phyloP scores from a whole-genome alignment of 495 filamentous ascomycete species.

The Apodospora peruviana region DNA sequence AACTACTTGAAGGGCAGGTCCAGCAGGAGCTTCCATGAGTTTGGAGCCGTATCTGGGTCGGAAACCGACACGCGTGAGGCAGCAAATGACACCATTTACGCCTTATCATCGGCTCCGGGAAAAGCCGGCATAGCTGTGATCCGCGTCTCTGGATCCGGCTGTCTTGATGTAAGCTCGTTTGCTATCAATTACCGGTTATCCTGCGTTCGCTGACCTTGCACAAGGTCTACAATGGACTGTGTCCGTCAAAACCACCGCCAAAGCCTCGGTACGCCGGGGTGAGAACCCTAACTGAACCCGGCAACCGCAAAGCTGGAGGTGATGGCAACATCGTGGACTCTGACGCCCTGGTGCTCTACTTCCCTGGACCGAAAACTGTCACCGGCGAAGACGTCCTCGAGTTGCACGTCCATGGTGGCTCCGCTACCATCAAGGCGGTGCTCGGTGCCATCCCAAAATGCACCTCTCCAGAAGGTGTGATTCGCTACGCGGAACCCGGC shows the following conservation, averaged over 20 bases:
- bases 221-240: conserved; percentile 73
- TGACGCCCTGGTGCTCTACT: conserved; percentile 78
- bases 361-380: conserved; percentile 74
- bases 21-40: conserved; percentile 5
- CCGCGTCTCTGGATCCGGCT: conserved; percentile 76
- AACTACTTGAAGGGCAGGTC: no score
- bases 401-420: conserved; percentile 89
- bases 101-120: conserved; percentile 81
- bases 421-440: conserved; percentile 80
- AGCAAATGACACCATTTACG: conserved; percentile 71
- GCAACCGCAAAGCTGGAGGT: conserved; percentile 14
- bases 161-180: conserved; percentile 51
- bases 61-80: no score
- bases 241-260: conserved; percentile 57
- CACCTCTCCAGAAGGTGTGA: conserved; percentile 12
- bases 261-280: conserved; percentile 72
- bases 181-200: not conserved
- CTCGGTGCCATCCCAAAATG: conserved; percentile 64
- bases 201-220: not conserved
- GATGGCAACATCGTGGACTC: conserved; percentile 63
- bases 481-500: conserved; percentile 90
- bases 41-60: not conserved
- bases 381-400: conserved; percentile 93
- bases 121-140: conserved; percentile 89
- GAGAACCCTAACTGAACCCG: conserved; percentile 69